Evolutionary conservation across 495 filamentous ascomycete species (phyloP).

Genomic region (Aspergillus diversus): DNA sequence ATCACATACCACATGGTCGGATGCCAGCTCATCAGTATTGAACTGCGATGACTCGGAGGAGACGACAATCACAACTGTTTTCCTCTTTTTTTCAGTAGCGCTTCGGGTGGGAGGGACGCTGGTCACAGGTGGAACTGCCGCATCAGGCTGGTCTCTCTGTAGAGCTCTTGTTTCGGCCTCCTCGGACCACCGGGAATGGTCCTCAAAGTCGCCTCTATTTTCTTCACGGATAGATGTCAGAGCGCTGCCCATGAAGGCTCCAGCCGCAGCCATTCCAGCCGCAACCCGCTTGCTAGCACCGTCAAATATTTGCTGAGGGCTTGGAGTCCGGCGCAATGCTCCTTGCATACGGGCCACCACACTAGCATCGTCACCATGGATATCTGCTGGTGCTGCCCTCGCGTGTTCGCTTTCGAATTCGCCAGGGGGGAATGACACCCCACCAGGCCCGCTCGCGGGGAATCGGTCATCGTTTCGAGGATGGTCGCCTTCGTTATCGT

Average conservation of each 20-base stretch:
- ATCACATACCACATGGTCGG: constrained; percentile 76
- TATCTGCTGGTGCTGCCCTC: constrained; percentile 34
- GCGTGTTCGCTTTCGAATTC: constrained; percentile 37
- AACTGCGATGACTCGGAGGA: constrained; percentile 69
- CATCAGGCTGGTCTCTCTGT: constrained; percentile 34
- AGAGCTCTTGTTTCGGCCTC: constrained; percentile 62
- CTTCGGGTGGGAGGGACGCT: constrained; percentile 32
- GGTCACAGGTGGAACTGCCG: constrained; percentile 33
- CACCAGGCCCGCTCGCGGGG: constrained; percentile 37
- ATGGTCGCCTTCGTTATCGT: constrained; percentile 59
- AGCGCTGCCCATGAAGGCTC: constrained; percentile 75
- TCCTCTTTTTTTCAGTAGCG: constrained; percentile 48
- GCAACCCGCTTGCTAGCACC: constrained; percentile 74
- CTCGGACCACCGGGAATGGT: constrained; percentile 84
- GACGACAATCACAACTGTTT: constrained; percentile 82
- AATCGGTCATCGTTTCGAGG: constrained; percentile 46
- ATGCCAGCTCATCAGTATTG: constrained; percentile 62
- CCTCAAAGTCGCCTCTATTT: constrained; percentile 75
- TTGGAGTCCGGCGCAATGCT: constrained; percentile 83
- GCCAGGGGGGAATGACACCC: constrained; percentile 34
- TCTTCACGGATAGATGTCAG: constrained; percentile 85
- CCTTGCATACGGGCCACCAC: constrained; percentile 80
- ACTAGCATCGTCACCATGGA: constrained; percentile 55
- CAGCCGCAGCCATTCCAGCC: constrained; percentile 82
- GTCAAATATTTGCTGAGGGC: constrained; percentile 85